Base-by-base conservation (phyloP, 2,329 filamentous ascomycete genomes). In the Alternaria brassicae region DNA sequence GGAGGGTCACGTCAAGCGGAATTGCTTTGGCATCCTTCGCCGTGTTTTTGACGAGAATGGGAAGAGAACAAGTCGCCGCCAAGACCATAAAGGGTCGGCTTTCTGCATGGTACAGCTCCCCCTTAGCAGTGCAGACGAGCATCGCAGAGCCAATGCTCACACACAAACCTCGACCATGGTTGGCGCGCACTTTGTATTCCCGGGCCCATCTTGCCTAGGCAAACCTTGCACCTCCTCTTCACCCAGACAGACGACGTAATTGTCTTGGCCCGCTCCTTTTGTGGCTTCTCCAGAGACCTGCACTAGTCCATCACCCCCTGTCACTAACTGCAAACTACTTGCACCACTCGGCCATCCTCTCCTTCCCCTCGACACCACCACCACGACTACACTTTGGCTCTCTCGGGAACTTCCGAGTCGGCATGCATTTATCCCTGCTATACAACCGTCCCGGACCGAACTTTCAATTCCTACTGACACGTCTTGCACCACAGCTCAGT, bases 271-370 rank as follows among this genome's bases (percentile, higher is more conserved):
- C 6, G 27, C 41, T n/a, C 34, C 13, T 53, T 51, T 30, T 42
- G 50, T 50, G 44, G 39, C 51, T 59, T 39, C 56, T 55, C 51
- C 56, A 52, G 48, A 51, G 49, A 53, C 54, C 54, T 52, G 47
- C 54, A 41, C 42, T 55, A 39, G 37, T 34, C 21, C n/a, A 6
- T 9, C 39, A 21, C 32, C 30, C 21, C 47, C 36, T 37, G 23
- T 34, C 36, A 32, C 39, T 41, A 13, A 32, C 39, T 23, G 13
- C 21, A 15, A 12, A 25, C 53, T 36, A 36, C 44, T 10, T 6
- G 0, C 17, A 19, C 36, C 23, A 8, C 37, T 23, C 13, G 37
- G 37, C 37, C 37, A 40, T 23, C 37, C 37, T 40, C 37, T 40
- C 19, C 19, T 40, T 40, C 10, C 40, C 8, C 28, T 32, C 19